phyloP scores from a whole-genome alignment of 768 basidiomycete genomes.

The Rubroboletus satanas region DNA sequence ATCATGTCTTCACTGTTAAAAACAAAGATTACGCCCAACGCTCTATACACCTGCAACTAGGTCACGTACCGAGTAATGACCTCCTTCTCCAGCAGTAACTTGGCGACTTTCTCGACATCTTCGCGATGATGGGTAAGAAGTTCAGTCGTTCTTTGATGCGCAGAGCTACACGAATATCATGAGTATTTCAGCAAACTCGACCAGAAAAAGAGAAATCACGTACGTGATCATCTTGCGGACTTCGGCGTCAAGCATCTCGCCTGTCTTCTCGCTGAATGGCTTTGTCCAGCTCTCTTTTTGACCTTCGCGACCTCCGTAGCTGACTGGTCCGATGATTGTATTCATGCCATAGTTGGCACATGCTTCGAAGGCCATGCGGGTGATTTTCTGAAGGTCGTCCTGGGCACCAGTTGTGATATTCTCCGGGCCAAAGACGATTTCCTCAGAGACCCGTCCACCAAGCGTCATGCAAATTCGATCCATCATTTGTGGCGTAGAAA shows the following conservation, averaged over 20 bases:
- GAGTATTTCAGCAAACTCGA: constrained; percentile 1
- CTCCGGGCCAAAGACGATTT: constrained; percentile 90
- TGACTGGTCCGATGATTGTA: constrained; percentile 88
- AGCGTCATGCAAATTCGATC: constrained; percentile 99
- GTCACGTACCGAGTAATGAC: constrained; percentile 79
- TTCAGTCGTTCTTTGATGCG: constrained; percentile 79
- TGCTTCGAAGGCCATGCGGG: constrained; percentile 94
- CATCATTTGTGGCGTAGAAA: constrained; percentile 89
- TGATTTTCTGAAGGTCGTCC: constrained; percentile 97
- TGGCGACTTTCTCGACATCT: constrained; percentile 92
- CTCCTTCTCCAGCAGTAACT: constrained; percentile 89
- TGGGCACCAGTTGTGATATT: constrained; percentile 98
- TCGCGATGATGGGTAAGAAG: constrained; percentile 77
- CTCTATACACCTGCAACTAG: background rate
- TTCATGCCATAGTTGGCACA: constrained; percentile 98
- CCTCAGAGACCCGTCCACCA: constrained; percentile 96
- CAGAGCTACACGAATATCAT: constrained; percentile 42
- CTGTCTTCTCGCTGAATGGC: constrained; percentile 97
- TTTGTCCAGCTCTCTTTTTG: constrained; percentile 90
- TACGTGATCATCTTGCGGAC: constrained; percentile 95
- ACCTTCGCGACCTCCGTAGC: constrained; percentile 86
- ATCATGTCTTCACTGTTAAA: constrained; percentile 80
- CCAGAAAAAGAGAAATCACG: constrained; percentile 19
- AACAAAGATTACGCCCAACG: background rate
- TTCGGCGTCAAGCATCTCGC: constrained; percentile 85